These are phyloP conservation scores for Saccharomyces hybrid DNA, from an alignment of 1,139 yeast species.

Conservation along the genomic window DNA sequence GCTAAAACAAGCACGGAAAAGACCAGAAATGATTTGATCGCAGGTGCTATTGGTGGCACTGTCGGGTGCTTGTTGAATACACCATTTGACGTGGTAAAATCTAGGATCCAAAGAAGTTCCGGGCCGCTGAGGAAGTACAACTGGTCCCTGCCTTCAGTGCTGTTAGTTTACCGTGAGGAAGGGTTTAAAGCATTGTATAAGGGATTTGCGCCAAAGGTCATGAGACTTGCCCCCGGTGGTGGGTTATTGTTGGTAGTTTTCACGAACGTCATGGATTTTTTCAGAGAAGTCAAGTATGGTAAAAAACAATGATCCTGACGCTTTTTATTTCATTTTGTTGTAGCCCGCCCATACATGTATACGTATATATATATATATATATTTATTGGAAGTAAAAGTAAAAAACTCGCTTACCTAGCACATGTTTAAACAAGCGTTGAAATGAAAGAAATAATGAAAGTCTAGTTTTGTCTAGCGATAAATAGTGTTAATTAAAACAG, in stretches of 20 bases:
- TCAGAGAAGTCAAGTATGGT: constrained; percentile 40
- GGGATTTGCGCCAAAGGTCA: constrained; percentile 94
- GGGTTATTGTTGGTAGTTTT: constrained; percentile 94
- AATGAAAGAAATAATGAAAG: neutral
- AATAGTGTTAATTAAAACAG: neutral
- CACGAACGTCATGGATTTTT: constrained; percentile 91
- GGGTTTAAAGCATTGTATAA: constrained; percentile 83
- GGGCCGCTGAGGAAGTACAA: constrained; percentile 62
- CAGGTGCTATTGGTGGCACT: constrained; percentile 96
- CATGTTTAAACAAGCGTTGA: neutral
- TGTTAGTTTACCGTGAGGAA: constrained; percentile 77
- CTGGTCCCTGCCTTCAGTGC: constrained; percentile 84
- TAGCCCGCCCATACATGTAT: neutral
- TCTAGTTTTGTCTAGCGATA: neutral
- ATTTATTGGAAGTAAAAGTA: too few species aligned
- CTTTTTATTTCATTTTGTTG: neutral
- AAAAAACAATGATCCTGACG: neutral
- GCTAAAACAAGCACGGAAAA: constrained; percentile 63
- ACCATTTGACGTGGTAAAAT: constrained; percentile 96
- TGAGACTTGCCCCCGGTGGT: constrained; percentile 98
- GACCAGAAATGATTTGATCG: constrained; percentile 76
- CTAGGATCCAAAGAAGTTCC: constrained; percentile 80
- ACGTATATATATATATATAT: neutral
- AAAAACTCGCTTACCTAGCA: neutral
- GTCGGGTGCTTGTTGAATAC: constrained; percentile 90